phyloP scores from a whole-genome alignment of 2,329 filamentous ascomycete genomes.

The Penicillium frequentans region DNA sequence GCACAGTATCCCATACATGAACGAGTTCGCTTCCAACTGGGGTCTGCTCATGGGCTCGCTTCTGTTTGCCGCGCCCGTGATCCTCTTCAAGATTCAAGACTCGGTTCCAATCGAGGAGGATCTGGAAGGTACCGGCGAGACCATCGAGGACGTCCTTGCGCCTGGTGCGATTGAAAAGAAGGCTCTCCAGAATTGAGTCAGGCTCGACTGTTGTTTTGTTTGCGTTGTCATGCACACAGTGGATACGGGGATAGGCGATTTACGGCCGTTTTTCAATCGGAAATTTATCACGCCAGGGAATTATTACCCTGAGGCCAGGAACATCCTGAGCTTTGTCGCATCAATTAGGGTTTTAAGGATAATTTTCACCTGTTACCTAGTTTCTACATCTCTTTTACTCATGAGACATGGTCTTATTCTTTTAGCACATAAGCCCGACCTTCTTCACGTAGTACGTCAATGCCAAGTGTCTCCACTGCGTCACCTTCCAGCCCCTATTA shows the following conservation, averaged over 20 bases:
- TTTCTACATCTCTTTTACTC: background rate
- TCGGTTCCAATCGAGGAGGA: constrained; percentile 74
- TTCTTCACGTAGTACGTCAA: background rate
- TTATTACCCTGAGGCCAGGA: background rate
- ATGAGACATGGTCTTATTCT: background rate
- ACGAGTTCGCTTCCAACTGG: constrained; percentile 72
- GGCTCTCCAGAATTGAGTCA: background rate
- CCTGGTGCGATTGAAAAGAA: constrained; percentile 12
- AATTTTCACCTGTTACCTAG: background rate
- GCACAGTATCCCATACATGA: constrained; percentile 61
- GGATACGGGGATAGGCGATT: background rate
- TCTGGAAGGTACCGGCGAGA: constrained; percentile 78
- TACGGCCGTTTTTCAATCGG: background rate
- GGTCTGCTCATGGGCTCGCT: constrained; percentile 66
- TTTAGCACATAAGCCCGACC: background rate
- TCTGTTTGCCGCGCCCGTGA: constrained; percentile 71
- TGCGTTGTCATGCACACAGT: background rate
- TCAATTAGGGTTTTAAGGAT: background rate
- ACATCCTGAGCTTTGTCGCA: background rate
- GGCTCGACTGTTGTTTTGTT: background rate
- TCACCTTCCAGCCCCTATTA: background rate
- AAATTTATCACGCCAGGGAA: background rate
- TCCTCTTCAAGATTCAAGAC: constrained; percentile 74
- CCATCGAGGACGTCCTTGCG: constrained; percentile 64
- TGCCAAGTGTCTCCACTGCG: background rate